Conservation (phyloP, 768 basidiomycete genomes). For the Boletus subcaerulescens region DNA sequence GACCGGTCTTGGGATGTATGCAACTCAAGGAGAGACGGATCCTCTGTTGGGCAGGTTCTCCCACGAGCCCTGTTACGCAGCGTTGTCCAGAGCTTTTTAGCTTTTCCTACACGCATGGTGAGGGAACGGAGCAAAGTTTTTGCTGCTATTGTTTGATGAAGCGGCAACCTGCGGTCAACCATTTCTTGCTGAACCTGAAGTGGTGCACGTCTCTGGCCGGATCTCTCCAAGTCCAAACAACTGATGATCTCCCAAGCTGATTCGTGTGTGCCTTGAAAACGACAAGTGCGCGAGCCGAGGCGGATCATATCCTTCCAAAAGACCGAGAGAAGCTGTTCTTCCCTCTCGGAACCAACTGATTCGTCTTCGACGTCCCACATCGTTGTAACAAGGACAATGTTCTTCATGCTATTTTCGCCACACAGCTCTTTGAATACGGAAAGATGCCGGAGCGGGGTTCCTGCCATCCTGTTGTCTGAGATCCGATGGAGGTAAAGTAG, state of each 20-base stretch:
- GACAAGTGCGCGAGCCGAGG: too few relatives aligned
- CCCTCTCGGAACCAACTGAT: too few relatives aligned
- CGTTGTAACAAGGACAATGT: conserved; percentile 17
- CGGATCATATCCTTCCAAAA: too few relatives aligned
- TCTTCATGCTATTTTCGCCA: conserved; percentile 10
- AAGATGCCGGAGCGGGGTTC: conserved; percentile 3
- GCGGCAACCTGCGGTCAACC: conserved; percentile 7
- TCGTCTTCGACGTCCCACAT: conserved; percentile 3
- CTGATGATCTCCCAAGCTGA: conserved; percentile 1
- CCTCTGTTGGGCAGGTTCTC: background rate
- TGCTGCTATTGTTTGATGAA: conserved; percentile 15
- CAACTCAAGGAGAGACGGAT: too few relatives aligned
- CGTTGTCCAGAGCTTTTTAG: conserved; percentile 5
- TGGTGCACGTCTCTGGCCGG: background rate
- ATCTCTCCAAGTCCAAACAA: background rate
- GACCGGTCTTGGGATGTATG: background rate
- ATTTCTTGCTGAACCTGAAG: conserved; percentile 18
- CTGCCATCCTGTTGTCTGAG: background rate
- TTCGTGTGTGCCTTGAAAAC: too few relatives aligned
- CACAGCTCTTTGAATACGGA: conserved; percentile 6
- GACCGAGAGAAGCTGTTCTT: too few relatives aligned
- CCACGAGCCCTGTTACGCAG: background rate
- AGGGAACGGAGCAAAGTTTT: conserved; percentile 14
- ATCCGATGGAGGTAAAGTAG: too few relatives aligned
- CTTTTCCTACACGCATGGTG: background rate